Evolutionary conservation across 169 alveolate genomes (phyloP).

Genomic region (Eimeria necatrix): DNA sequence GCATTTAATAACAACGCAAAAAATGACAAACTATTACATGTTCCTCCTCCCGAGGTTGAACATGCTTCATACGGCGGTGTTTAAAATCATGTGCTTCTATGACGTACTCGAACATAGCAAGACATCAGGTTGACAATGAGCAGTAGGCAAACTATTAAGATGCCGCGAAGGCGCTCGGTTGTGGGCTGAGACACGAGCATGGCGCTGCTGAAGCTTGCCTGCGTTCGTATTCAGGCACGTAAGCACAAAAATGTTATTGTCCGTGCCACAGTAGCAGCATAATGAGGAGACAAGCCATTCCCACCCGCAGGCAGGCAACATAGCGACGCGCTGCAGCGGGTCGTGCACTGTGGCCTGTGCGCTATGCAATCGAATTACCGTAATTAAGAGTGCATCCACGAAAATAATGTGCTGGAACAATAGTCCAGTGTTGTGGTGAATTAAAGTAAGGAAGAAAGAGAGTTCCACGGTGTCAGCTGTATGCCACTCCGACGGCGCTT

Average conservation of each 20-base stretch:
- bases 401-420: conserved; percentile 65
- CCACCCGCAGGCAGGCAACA: not conserved
- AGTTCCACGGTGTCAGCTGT: conserved; percentile 77
- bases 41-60: too few species aligned
- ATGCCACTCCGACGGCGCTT: conserved; percentile 76
- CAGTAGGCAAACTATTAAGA: conserved; percentile 52
- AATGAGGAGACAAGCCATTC: not conserved
- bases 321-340: not conserved
- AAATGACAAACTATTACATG: too few species aligned
- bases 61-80: not conserved
- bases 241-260: too few species aligned
- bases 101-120: conserved; percentile 64
- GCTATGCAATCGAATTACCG: not conserved
- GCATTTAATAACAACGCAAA: not conserved
- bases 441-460: conserved; percentile 59
- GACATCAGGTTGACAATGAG: conserved; percentile 57
- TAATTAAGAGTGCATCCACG: conserved; percentile 60
- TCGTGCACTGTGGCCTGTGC: not conserved
- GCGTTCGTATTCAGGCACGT: not conserved
- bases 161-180: conserved; percentile 75
- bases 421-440: conserved; percentile 79
- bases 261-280: too few species aligned
- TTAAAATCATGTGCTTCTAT: not conserved
- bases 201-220: conserved; percentile 76
- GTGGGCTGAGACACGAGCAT: conserved; percentile 63